Percentiles rank a stretch among this genome's conserved stretches.
These are phyloP conservation scores for Tardiomyces digboiensis DNA, from an alignment of 1,139 yeast species.

Conservation along the genomic window DNA sequence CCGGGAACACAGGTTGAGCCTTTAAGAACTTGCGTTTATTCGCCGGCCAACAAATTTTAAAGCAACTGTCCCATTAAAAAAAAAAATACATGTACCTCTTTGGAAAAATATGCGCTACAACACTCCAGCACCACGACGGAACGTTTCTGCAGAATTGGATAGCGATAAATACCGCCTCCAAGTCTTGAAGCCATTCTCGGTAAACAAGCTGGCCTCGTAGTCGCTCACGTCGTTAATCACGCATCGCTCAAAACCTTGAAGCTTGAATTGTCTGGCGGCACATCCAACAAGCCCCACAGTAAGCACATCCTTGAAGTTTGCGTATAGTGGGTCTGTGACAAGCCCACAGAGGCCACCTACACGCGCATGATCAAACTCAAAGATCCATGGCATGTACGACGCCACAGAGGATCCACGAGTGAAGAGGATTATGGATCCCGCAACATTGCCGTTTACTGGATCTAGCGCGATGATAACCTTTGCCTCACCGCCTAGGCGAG, in stretches of 20 bases:
- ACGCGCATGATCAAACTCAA: slow-evolving; percentile 24
- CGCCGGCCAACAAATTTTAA: no score
- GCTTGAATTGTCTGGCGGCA: slow-evolving; percentile 44
- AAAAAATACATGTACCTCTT: no score
- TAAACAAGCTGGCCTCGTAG: slow-evolving; percentile 21
- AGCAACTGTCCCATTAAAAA: no score
- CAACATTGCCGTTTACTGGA: slow-evolving; percentile 43
- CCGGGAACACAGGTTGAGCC: no score
- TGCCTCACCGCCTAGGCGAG: slow-evolving; percentile 10
- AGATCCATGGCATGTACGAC: slow-evolving; percentile 42
- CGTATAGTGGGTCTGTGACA: slow-evolving; percentile 45
- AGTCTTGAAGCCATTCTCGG: slow-evolving; percentile 18
- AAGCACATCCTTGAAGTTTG: slow-evolving; percentile 46
- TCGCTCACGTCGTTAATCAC: slow-evolving; percentile 21
- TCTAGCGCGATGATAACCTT: slow-evolving; percentile 49
- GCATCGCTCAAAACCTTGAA: slow-evolving; percentile 23
- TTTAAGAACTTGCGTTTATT: no score
- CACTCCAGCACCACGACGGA: background rate
- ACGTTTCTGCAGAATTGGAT: background rate
- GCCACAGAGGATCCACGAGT: slow-evolving; percentile 40
- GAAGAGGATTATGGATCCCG: slow-evolving; percentile 47
- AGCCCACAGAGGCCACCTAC: slow-evolving; percentile 53
- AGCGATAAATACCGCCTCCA: slow-evolving; percentile 19
- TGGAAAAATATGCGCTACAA: no score
- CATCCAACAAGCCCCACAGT: slow-evolving; percentile 51